These are phyloP conservation scores for Dendrothele bispora DNA, from an alignment of 768 basidiomycete genomes.

Conservation along the genomic window DNA sequence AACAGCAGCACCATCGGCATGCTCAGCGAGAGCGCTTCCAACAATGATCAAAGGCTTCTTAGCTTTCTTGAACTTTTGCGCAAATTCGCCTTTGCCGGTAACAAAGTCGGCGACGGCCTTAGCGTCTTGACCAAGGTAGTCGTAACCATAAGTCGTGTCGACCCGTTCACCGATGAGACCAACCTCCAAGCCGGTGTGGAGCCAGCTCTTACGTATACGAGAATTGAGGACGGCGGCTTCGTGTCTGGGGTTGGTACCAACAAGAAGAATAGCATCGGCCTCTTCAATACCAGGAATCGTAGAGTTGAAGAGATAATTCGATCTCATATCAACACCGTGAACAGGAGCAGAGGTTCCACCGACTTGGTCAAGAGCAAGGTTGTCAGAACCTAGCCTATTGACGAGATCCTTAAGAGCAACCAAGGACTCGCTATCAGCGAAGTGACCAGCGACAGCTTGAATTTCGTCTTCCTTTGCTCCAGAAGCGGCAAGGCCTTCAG, in stretches of 20 bases:
- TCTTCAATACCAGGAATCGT: slow-evolving; percentile 88
- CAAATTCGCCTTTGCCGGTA: slow-evolving; percentile 77
- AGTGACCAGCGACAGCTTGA: slow-evolving; percentile 88
- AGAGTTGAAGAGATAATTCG: slow-evolving; percentile 95
- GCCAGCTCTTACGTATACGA: slow-evolving; percentile 92
- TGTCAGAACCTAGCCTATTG: slow-evolving; percentile 94
- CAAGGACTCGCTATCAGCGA: slow-evolving; percentile 93
- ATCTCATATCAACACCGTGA: slow-evolving; percentile 86
- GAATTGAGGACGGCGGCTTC: slow-evolving; percentile 98
- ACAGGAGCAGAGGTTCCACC: slow-evolving; percentile 69
- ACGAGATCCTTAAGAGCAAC: slow-evolving; percentile 92
- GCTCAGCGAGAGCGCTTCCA: slow-evolving; percentile 84
- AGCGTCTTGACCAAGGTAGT: slow-evolving; percentile 78
- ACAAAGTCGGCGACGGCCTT: slow-evolving; percentile 78
- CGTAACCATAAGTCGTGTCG: slow-evolving; percentile 92
- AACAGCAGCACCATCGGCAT: slow-evolving; percentile 77
- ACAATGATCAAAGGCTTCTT: slow-evolving; percentile 93
- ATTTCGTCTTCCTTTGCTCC: slow-evolving; percentile 92
- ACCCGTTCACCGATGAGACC: slow-evolving; percentile 89
- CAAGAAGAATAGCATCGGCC: slow-evolving; percentile 89
- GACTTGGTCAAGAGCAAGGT: slow-evolving; percentile 77
- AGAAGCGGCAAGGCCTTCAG: slow-evolving; percentile 73
- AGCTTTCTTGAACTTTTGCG: slow-evolving; percentile 82
- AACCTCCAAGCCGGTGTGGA: slow-evolving; percentile 83
- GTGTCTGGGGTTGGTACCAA: slow-evolving; percentile 96